A percentile compares a stretch with the other conserved stretches of the same genome.
Evolutionary conservation across 805 yeast species (phyloP).

Genomic region (Schwanniomyces sp.): DNA sequence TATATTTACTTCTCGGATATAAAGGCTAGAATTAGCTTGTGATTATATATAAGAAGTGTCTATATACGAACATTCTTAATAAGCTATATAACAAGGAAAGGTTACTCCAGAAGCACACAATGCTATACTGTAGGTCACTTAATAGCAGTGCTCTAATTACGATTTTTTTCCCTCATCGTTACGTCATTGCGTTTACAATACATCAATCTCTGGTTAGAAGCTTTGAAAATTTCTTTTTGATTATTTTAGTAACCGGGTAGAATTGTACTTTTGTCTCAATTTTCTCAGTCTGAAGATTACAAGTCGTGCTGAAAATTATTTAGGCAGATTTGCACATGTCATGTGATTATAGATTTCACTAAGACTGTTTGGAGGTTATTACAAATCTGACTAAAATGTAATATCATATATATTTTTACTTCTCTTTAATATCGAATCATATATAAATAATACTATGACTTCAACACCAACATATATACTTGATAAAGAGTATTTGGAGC

Average conservation of each 20-base stretch:
- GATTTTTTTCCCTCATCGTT: too few species aligned
- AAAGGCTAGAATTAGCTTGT: too few species aligned
- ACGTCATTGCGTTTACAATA: too few species aligned
- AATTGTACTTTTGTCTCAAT: too few species aligned
- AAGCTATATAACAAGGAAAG: background rate
- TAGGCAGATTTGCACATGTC: background rate
- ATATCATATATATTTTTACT: too few species aligned
- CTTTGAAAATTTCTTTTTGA: too few species aligned
- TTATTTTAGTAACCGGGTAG: too few species aligned
- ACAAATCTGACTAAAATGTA: background rate
- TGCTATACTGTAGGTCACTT: background rate
- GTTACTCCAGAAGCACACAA: background rate
- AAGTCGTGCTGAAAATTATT: background rate
- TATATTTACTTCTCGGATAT: too few species aligned
- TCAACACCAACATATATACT: conserved; percentile 15
- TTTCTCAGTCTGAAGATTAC: background rate
- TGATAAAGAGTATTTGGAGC: conserved; percentile 56
- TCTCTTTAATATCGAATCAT: background rate
- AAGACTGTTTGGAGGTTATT: background rate
- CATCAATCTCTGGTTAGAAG: too few species aligned
- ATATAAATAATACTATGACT: conserved; percentile 2
- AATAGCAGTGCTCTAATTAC: too few species aligned
- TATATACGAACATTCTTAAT: background rate
- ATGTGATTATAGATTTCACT: background rate
- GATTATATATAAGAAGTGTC: background rate